Conservation (phyloP, 2,329 filamentous ascomycete species). For the Simplicillium sp. region DNA sequence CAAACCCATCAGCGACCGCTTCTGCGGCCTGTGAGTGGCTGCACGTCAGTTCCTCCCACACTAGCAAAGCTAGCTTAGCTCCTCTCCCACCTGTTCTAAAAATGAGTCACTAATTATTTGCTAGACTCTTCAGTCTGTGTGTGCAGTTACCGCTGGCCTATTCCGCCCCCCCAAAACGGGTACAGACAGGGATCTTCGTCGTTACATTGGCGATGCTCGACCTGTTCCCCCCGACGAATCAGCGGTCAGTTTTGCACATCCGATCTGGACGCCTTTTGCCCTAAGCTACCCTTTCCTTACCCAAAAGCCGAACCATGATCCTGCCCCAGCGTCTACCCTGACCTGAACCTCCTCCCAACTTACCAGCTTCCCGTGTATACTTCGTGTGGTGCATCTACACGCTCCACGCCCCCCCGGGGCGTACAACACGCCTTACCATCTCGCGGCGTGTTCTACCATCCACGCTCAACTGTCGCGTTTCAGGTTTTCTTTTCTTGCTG, state of each 20-base stretch:
- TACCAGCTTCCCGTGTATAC: too few species aligned
- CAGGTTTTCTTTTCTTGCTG: constrained; percentile 2
- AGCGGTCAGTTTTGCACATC: neutral
- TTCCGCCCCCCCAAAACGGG: neutral
- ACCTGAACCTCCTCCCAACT: too few species aligned
- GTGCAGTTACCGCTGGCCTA: constrained; percentile 5
- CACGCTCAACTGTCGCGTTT: constrained; percentile 3
- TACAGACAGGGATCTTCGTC: too few species aligned
- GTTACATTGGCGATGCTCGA: too few species aligned
- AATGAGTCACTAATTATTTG: too few species aligned
- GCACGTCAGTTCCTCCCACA: constrained; percentile 1
- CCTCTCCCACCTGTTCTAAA: too few species aligned
- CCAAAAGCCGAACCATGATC: too few species aligned
- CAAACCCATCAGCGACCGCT: neutral
- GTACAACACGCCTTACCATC: constrained; percentile 2
- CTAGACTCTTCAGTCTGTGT: too few species aligned
- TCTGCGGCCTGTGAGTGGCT: constrained; percentile 5
- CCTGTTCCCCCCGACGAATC: constrained; percentile 2
- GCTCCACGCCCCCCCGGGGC: neutral
- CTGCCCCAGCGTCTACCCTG: too few species aligned
- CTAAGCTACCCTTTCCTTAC: too few species aligned
- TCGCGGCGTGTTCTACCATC: constrained; percentile 1
- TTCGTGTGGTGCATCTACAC: neutral
- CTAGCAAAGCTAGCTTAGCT: too few species aligned
- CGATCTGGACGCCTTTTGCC: too few species aligned